Conservation (phyloP, 495 filamentous ascomycete genomes). For the Penicillium canariense region DNA sequence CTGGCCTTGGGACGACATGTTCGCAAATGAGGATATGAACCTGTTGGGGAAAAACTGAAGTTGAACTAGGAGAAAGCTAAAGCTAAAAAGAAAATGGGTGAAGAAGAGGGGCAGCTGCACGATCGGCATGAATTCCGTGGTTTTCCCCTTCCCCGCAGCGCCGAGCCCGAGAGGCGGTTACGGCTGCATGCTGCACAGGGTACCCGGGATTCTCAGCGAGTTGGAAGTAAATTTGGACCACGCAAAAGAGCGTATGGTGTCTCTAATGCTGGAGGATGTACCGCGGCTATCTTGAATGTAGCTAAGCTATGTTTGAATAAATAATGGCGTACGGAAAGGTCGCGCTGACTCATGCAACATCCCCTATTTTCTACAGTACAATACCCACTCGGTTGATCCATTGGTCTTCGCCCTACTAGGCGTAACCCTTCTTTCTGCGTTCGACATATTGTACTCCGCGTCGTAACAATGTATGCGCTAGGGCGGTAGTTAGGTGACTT, state of each 20-base stretch:
- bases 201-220: neutral
- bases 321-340: neutral
- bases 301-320: neutral
- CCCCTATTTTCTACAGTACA: too few species aligned
- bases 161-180: neutral
- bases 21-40: neutral
- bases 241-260: neutral
- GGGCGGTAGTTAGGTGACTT: too few species aligned
- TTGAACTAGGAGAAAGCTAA: neutral
- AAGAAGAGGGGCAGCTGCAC: conserved; percentile 5
- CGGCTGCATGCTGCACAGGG: neutral
- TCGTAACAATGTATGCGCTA: too few species aligned
- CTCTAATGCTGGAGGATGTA: neutral
- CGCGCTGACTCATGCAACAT: neutral
- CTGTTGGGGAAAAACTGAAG: neutral
- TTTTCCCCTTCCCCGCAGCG: conserved; percentile 22
- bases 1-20: conserved; percentile 24
- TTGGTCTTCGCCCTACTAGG: too few species aligned
- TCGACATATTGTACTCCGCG: too few species aligned
- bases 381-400: too few species aligned
- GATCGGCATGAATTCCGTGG: conserved; percentile 26
- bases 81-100: neutral
- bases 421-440: too few species aligned
- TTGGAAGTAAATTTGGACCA: neutral
- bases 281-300: neutral